Percentiles rank a stretch among this genome's conserved stretches.
Conservation (phyloP, 768 basidiomycete genomes). For the Porphyrellus cyaneotinctus region DNA sequence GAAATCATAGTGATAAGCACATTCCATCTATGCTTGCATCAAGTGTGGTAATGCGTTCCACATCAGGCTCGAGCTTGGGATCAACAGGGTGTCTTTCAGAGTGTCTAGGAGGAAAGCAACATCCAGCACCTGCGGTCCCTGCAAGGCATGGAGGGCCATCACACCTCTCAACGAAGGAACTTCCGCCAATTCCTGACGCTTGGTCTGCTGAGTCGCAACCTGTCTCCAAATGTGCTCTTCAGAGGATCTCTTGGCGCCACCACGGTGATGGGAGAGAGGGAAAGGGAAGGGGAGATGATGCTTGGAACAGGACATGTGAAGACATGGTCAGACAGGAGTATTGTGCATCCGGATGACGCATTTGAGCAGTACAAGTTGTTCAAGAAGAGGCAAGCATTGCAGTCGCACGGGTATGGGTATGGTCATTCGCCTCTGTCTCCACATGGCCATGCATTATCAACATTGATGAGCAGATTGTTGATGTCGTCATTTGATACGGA, state of each 20-base stretch:
- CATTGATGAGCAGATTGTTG: constrained; percentile 48
- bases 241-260: background rate
- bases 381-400: constrained; percentile 44
- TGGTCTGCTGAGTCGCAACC: constrained; percentile 21
- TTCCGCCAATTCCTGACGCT: constrained; percentile 52
- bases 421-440: constrained; percentile 8
- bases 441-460: background rate
- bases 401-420: background rate
- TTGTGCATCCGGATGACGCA: constrained; percentile 64
- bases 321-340: constrained; percentile 12
- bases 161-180: constrained; percentile 38
- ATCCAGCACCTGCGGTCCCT: constrained; percentile 25
- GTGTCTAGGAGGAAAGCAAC: constrained; percentile 22
- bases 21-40: background rate
- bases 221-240: background rate
- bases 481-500: constrained; percentile 54
- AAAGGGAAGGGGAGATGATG: background rate
- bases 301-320: constrained; percentile 2
- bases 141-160: constrained; percentile 6
- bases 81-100: constrained; percentile 42
- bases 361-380: constrained; percentile 89
- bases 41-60: background rate
- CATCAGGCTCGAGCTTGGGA: constrained; percentile 15
- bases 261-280: background rate
- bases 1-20: background rate